Conservation (phyloP, 768 basidiomycete genomes). For the Cubamyces sp. region DNA sequence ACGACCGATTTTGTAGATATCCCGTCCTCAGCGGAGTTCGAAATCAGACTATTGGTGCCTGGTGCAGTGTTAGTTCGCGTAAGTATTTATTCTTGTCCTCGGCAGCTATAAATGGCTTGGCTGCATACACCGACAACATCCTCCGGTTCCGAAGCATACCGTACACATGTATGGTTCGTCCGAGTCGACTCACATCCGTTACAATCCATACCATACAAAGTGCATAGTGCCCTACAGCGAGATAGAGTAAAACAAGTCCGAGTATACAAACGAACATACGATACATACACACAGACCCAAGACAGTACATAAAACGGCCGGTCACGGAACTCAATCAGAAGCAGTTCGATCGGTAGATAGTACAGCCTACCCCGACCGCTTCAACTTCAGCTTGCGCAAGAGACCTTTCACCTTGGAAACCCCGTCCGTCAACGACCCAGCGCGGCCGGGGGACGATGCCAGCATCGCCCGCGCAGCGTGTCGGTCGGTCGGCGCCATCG, state of each 20-base stretch:
- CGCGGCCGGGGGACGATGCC: background rate
- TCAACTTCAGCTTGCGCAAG: conserved; percentile 10
- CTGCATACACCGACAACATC: background rate
- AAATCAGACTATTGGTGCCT: conserved; percentile 15
- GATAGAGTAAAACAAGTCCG: background rate
- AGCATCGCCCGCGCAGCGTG: background rate
- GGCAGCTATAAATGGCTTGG: conserved; percentile 6
- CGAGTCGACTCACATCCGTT: background rate
- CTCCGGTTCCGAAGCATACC: too few species aligned
- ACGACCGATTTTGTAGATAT: conserved; percentile 21
- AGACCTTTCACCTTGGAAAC: conserved; percentile 3
- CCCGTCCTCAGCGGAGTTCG: conserved; percentile 16
- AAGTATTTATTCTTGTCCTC: conserved; percentile 10
- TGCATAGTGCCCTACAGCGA: background rate
- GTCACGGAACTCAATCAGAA: background rate
- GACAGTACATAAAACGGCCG: background rate
- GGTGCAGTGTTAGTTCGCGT: background rate
- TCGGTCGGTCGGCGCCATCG: conserved; percentile 10
- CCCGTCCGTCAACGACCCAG: background rate
- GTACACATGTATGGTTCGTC: too few species aligned
- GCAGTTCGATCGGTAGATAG: conserved; percentile 4
- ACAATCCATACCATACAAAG: background rate
- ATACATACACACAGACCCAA: background rate
- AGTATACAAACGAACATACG: background rate
- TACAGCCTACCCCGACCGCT: conserved; percentile 6